Evolutionary conservation across 129 eudicot genomes (phyloP).

Genomic region (Lactuca sativa): DNA sequence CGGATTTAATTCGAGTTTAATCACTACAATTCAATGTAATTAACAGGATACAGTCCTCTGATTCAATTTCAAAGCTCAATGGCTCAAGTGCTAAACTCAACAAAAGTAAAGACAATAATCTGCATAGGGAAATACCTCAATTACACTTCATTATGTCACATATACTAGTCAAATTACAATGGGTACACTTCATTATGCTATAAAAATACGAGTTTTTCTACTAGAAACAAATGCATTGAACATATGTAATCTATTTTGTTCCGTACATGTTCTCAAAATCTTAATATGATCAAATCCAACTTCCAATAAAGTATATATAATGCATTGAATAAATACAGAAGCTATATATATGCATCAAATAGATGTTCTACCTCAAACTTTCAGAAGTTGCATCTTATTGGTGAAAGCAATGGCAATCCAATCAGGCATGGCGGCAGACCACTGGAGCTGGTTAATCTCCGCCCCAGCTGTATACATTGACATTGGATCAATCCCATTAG

Average conservation of each 20-base stretch:
- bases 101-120: not conserved
- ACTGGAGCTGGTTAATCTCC: slow-evolving; percentile 65
- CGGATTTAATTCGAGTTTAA: too few species aligned
- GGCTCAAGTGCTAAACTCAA: too few species aligned
- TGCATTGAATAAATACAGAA: slow-evolving; percentile 16
- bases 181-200: not conserved
- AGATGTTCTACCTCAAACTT: slow-evolving; percentile 43
- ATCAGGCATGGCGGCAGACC: slow-evolving; percentile 63
- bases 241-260: slow-evolving; percentile 13
- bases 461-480: slow-evolving; percentile 50
- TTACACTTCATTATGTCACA: not conserved
- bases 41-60: too few species aligned
- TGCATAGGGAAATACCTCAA: not conserved
- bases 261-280: not conserved
- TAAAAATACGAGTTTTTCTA: not conserved
- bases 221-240: not conserved
- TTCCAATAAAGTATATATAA: slow-evolving; percentile 2
- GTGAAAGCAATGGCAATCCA: slow-evolving; percentile 62
- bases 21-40: too few species aligned
- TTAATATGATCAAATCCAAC: slow-evolving; percentile 15
- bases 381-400: slow-evolving; percentile 63
- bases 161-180: slow-evolving; percentile 7
- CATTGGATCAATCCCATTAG: slow-evolving; percentile 60
- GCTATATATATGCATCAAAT: slow-evolving; percentile 11
- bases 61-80: too few species aligned